These are phyloP conservation scores for Vaccinium darrowii DNA, from an alignment of 148 eudicot genomes.

Conservation along the genomic window DNA sequence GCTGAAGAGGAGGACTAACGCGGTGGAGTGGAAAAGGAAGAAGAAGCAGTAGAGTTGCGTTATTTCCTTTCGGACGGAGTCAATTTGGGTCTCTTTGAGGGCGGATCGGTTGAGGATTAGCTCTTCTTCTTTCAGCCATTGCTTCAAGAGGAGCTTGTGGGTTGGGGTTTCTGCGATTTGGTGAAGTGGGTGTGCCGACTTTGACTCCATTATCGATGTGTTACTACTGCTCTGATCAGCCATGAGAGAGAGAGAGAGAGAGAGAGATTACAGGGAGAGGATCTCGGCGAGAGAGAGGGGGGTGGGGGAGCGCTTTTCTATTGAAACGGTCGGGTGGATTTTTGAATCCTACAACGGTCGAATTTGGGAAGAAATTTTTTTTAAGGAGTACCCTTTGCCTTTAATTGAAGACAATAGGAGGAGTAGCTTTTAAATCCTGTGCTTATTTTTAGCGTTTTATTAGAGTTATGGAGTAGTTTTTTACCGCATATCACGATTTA, in stretches of 20 bases:
- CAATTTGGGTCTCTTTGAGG: constrained; percentile 73
- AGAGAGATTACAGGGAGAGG: not conserved
- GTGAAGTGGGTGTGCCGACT: constrained; percentile 59
- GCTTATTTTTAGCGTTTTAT: too few species aligned
- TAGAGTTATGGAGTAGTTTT: too few species aligned
- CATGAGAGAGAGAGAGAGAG: constrained; percentile 10
- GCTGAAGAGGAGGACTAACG: constrained; percentile 62
- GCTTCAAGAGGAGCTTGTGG: constrained; percentile 82
- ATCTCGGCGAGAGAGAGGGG: not conserved
- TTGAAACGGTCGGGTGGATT: constrained; percentile 17
- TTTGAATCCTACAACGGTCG: constrained; percentile 28
- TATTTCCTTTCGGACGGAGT: constrained; percentile 52
- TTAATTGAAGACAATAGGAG: too few species aligned
- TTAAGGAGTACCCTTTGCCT: constrained; percentile 4
- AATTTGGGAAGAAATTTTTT: not conserved
- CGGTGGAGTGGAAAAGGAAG: constrained; percentile 70
- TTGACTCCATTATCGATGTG: constrained; percentile 40
- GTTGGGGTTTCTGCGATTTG: constrained; percentile 75
- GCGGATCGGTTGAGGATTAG: constrained; percentile 58
- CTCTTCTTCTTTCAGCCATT: constrained; percentile 83
- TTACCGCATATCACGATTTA: too few species aligned
- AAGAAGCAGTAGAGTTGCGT: constrained; percentile 72
- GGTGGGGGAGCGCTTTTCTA: constrained; percentile 1
- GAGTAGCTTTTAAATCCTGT: too few species aligned
- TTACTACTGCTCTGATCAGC: constrained; percentile 19